Evolutionary conservation across 1,284 basidiomycete genomes (phyloP).

Genomic region (Ustilago shanxiensis): DNA sequence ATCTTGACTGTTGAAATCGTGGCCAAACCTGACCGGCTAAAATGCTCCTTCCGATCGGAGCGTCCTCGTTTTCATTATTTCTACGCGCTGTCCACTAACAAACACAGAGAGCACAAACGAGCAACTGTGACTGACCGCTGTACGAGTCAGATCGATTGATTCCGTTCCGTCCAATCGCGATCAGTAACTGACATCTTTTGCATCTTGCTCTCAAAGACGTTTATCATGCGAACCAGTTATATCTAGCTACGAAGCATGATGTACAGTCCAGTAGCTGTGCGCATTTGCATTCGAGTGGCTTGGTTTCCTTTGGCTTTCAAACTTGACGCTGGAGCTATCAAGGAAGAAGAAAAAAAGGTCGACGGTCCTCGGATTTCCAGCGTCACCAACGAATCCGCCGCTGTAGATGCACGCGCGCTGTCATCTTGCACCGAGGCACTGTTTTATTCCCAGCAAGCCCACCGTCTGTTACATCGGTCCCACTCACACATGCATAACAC

Average conservation of each 20-base stretch:
- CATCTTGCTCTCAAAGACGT: neutral
- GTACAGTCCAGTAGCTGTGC: no score
- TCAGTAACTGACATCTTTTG: neutral
- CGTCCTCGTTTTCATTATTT: neutral
- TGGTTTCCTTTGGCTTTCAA: neutral
- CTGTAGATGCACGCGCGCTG: neutral
- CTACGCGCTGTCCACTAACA: neutral
- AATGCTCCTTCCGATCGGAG: conserved; percentile 11
- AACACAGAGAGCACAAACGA: no score
- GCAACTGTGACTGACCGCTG: neutral
- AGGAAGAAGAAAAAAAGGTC: neutral
- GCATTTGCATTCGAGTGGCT: no score
- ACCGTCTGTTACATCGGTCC: neutral
- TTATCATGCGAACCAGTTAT: no score
- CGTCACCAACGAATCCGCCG: neutral
- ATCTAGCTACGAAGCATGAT: no score
- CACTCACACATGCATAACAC: neutral
- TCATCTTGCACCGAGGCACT: conserved; percentile 7
- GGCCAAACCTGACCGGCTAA: neutral
- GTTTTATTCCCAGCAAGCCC: no score
- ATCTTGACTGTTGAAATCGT: neutral
- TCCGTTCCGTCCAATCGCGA: conserved; percentile 7
- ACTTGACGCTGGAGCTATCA: neutral
- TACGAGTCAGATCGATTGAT: neutral
- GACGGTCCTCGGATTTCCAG: conserved; percentile 20